Evolutionary conservation across 305 asterid species (phyloP).

Genomic region (Fraxinus paxiana): DNA sequence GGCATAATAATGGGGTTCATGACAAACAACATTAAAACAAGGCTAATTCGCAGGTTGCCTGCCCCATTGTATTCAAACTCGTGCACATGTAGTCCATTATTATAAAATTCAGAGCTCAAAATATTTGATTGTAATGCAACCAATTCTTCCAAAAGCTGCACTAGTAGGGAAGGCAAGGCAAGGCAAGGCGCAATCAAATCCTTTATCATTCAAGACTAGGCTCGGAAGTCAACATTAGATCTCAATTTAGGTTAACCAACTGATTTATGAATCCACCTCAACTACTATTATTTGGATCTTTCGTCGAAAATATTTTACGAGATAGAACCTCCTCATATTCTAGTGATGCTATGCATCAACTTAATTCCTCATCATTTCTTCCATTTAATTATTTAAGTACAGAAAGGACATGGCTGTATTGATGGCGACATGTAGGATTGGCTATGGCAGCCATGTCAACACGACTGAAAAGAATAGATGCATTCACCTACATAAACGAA

Average conservation of each 20-base stretch:
- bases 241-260: not conserved
- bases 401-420: not conserved
- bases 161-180: not conserved
- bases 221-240: not conserved
- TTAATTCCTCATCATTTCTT: not conserved
- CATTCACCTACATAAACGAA: not conserved
- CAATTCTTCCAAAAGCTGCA: not conserved
- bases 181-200: not conserved
- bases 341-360: not conserved
- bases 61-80: not conserved
- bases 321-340: not conserved
- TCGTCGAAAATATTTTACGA: not conserved
- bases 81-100: not conserved
- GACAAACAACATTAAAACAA: not conserved
- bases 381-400: not conserved
- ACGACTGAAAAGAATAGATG: not conserved
- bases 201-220: not conserved
- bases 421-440: not conserved
- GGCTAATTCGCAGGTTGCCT: not conserved
- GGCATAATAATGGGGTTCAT: not conserved
- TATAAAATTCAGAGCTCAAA: not conserved
- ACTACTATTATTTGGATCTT: not conserved
- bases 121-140: not conserved
- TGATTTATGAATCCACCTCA: not conserved
- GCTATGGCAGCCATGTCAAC: not conserved